phyloP scores from a whole-genome alignment of 192 early-diverging fungal genomes.

The Entophlyctis luteolus region DNA sequence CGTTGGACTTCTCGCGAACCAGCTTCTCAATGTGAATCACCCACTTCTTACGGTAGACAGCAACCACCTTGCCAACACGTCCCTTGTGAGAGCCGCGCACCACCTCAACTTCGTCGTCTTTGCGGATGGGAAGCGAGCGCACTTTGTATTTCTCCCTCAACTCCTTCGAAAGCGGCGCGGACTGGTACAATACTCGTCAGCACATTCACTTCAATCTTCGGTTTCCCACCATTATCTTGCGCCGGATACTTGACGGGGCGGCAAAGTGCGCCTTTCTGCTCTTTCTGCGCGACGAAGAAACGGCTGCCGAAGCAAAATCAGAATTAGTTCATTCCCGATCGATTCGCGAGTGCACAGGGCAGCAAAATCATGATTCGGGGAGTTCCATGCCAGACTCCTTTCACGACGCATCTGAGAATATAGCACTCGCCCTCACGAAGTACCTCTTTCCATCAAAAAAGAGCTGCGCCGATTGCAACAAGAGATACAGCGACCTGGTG shows the following conservation, averaged over 20 bases:
- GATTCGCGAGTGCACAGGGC: background rate
- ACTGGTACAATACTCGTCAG: background rate
- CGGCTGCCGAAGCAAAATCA: too few species aligned
- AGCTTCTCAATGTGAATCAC: conserved; percentile 98
- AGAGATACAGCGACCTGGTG: background rate
- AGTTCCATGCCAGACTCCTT: background rate
- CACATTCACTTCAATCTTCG: background rate
- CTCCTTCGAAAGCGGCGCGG: conserved; percentile 93
- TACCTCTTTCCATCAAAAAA: too few species aligned
- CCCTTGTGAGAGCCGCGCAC: conserved; percentile 95
- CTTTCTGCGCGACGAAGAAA: conserved; percentile 65
- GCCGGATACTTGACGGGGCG: conserved; percentile 87
- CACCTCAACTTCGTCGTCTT: conserved; percentile 96
- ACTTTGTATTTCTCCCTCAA: conserved; percentile 93
- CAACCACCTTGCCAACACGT: conserved; percentile 91
- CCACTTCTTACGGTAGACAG: conserved; percentile 99
- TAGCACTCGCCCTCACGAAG: too few species aligned
- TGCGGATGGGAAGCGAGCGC: conserved; percentile 93
- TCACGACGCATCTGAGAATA: too few species aligned
- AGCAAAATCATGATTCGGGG: too few species aligned
- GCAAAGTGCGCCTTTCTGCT: conserved; percentile 98
- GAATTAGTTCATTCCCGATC: too few species aligned
- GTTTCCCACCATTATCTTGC: conserved; percentile 79
- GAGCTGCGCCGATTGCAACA: background rate
- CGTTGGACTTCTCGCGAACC: conserved; percentile 96